Evolutionary conservation across 768 basidiomycete genomes (phyloP), one percentile per base, ranked within the genome.

Genomic region (Rhizopogon roseolus): DNA sequence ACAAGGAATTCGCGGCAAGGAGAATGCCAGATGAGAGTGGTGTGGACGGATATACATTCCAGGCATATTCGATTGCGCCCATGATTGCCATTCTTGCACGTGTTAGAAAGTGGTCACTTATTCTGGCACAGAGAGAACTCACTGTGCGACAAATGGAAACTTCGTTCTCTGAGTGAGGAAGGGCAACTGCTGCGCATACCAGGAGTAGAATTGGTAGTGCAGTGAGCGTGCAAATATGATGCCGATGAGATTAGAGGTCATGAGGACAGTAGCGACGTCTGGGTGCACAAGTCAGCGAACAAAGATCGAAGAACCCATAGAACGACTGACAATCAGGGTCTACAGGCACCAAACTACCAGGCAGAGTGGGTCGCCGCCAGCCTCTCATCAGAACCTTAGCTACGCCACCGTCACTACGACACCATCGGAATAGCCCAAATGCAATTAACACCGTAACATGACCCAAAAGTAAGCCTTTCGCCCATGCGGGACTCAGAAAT

Each of bases 161-260:
- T 71, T 76, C 5, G 88, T 86, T 64, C 83, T 83, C 80, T 85
- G 94, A 4, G 82, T 73, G 28, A 98, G 69, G 64, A 95, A 86
- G 1, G 96, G 93, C 34, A 96, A 67, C 62, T 95, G 92, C 53
- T 90, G 87, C 9, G 88, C 91, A 66, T 98, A 98, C 97, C 97
- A 99, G 5, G 90, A 86, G 68, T 97, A 97, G 70, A 99, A 99
- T 61, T 99, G 97, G 66, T 98, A 98, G 66, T 99, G 97, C 41
- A 99, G 73, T 9, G 96, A 98, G 17, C 97, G 84, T 19, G 97
- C 92, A 66, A 91, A 97, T 6, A 90, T 57, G 36, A 98, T 88
- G 16, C 97, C 97, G 50, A 97, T 85, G 38, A 98, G 67, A 64
- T 98, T 98, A 14, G 89, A 89, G 1, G 92, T 95, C 74, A 92